Conservation (phyloP, 2,329 filamentous ascomycete genomes). For the Epicoccum nigrum region DNA sequence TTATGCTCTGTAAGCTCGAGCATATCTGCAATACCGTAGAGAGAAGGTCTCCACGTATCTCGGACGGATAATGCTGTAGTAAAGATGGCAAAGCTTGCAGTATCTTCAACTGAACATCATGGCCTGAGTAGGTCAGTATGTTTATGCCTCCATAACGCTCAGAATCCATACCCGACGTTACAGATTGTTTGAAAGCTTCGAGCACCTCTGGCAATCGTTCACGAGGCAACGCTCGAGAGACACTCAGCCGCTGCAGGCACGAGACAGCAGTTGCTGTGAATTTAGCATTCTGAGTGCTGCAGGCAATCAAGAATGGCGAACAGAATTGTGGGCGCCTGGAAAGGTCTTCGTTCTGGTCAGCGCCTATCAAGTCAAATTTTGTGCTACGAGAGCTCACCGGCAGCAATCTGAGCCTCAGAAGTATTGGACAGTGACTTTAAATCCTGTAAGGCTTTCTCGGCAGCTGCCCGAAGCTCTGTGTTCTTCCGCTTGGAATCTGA, state of each 20-base stretch:
- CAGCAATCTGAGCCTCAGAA: slow-evolving; percentile 76
- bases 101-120: slow-evolving; percentile 96
- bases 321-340: slow-evolving; percentile 82
- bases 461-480: slow-evolving; percentile 85
- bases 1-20: slow-evolving; percentile 86
- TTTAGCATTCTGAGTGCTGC: slow-evolving; percentile 86
- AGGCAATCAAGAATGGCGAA: slow-evolving; percentile 93
- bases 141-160: not conserved
- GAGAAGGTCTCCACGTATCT: slow-evolving; percentile 80
- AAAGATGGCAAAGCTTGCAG: slow-evolving; percentile 88
- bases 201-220: slow-evolving; percentile 84
- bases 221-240: slow-evolving; percentile 78
- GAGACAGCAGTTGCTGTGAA: slow-evolving; percentile 87
- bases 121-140: slow-evolving; percentile 50
- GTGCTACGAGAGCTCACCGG: slow-evolving; percentile 57
- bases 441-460: slow-evolving; percentile 91
- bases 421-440: slow-evolving; percentile 76
- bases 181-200: slow-evolving; percentile 84
- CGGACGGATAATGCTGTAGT: slow-evolving; percentile 84
- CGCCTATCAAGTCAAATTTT: not conserved
- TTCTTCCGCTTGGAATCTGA: slow-evolving; percentile 97
- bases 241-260: slow-evolving; percentile 86
- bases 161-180: slow-evolving; percentile 64
- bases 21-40: slow-evolving; percentile 87
- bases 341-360: slow-evolving; percentile 66